Evolutionary conservation across 2,329 filamentous ascomycete species (phyloP).

Genomic region (Orbilia brochopaga): DNA sequence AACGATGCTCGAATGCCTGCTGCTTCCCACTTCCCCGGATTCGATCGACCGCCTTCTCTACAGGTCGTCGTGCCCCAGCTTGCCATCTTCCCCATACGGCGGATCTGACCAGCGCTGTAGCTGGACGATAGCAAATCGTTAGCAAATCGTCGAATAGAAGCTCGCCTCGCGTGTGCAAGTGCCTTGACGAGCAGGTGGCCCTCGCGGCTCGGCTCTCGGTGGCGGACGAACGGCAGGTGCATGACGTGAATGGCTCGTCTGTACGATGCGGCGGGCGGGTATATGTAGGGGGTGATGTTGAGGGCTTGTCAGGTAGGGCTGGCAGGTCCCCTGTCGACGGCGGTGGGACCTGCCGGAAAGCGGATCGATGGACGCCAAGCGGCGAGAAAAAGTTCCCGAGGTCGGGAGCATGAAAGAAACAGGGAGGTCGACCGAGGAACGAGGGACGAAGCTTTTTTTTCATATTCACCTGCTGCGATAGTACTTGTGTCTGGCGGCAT

Average conservation of each 20-base stretch:
- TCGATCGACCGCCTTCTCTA: neutral
- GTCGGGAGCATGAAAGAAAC: neutral
- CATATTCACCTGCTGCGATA: too few relatives aligned
- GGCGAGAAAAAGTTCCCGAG: constrained; percentile 1
- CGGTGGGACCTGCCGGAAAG: constrained; percentile 5
- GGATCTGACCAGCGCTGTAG: neutral
- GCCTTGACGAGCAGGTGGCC: neutral
- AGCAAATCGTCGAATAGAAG: too few relatives aligned
- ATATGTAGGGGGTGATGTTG: neutral
- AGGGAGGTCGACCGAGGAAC: too few relatives aligned
- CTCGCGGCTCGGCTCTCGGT: neutral
- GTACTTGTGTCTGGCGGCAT: too few relatives aligned
- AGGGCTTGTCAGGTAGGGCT: neutral
- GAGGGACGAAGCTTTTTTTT: too few relatives aligned
- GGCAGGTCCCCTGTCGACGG: too few relatives aligned
- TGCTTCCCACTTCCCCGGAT: neutral
- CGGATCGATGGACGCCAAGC: neutral
- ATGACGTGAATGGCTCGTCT: neutral
- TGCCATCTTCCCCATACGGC: constrained; percentile 5
- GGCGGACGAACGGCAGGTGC: constrained; percentile 1
- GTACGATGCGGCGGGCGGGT: neutral
- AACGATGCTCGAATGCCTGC: neutral
- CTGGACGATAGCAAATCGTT: neutral
- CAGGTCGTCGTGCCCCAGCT: constrained; percentile 8
- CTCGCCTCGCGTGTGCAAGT: too few relatives aligned